These are phyloP conservation scores for Marchantia paleacea DNA, from an alignment of 225 moss, liverwort and hornwort genomes.

Conservation along the genomic window DNA sequence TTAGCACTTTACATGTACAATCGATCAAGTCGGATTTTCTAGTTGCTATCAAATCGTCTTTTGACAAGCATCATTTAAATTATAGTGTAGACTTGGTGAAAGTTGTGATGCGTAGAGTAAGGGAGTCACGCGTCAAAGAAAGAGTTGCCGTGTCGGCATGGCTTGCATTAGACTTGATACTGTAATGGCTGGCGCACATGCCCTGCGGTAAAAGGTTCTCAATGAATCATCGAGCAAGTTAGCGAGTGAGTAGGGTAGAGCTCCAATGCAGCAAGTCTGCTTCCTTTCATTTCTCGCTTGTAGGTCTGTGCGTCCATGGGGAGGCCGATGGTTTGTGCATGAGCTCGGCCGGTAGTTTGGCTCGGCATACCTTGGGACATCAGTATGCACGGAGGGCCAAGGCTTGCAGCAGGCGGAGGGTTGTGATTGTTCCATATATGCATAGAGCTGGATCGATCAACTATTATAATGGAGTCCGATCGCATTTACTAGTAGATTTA, in stretches of 20 bases:
- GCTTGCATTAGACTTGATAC: too few species aligned
- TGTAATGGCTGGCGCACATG: too few species aligned
- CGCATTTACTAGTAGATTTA: neutral
- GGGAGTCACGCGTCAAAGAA: too few species aligned
- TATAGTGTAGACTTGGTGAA: too few species aligned
- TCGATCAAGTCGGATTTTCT: neutral
- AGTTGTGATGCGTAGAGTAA: too few species aligned
- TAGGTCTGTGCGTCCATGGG: neutral
- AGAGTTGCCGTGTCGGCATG: too few species aligned
- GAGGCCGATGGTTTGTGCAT: neutral
- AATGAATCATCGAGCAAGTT: too few species aligned
- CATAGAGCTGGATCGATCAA: constrained; percentile 1
- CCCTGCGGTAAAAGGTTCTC: too few species aligned
- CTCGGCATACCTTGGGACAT: neutral
- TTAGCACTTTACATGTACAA: neutral
- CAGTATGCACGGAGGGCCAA: neutral
- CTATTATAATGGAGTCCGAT: neutral
- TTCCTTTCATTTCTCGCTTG: neutral
- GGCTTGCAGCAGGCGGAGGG: neutral
- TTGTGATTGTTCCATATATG: too few species aligned
- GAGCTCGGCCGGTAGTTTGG: neutral
- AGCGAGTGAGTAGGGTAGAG: too few species aligned
- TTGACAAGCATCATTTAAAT: too few species aligned
- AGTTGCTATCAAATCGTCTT: neutral
- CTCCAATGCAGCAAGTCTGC: too few species aligned